Evolutionary conservation across 352 stramenopile species (phyloP).

Genomic region (Globisporangium uncinulatum): DNA sequence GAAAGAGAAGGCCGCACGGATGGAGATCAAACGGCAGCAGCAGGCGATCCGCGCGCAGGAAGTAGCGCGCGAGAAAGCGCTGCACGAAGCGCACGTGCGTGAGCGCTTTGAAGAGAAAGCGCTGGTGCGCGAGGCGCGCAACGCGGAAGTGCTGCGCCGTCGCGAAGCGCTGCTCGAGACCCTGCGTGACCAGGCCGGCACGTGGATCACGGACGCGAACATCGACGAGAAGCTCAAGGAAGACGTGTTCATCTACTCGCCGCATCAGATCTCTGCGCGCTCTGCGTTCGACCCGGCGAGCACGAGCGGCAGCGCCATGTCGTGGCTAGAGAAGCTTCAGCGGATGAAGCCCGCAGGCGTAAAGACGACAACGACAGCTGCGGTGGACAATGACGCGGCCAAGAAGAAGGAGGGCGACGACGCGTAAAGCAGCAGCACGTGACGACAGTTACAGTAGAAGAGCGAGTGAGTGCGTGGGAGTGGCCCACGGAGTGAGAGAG

Average conservation of each 20-base stretch:
- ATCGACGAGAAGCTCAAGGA: conserved; percentile 76
- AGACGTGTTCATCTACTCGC: conserved; percentile 83
- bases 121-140: conserved; percentile 55
- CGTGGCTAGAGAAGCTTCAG: conserved; percentile 86
- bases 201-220: conserved; percentile 74
- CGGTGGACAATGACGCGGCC: conserved; percentile 19
- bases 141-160: conserved; percentile 57
- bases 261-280: conserved; percentile 58
- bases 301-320: conserved; percentile 65
- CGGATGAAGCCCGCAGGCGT: conserved; percentile 76
- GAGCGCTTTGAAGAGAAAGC: conserved; percentile 80
- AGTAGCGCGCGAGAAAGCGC: conserved; percentile 70
- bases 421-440: conserved; percentile 3
- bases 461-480: not conserved
- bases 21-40: conserved; percentile 86
- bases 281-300: conserved; percentile 64
- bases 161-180: conserved; percentile 56
- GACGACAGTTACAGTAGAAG: conserved; percentile 15
- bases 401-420: conserved; percentile 14
- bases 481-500: not conserved
- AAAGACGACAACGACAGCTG: conserved; percentile 22
- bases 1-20: conserved; percentile 81
- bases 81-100: conserved; percentile 74
- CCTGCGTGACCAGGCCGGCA: conserved; percentile 52
- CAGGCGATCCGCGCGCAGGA: conserved; percentile 79